A percentile compares a stretch with the other conserved stretches of the same genome.
These are phyloP conservation scores for Epichloe gansuensis DNA, from an alignment of 2,329 filamentous ascomycete species.

Conservation along the genomic window DNA sequence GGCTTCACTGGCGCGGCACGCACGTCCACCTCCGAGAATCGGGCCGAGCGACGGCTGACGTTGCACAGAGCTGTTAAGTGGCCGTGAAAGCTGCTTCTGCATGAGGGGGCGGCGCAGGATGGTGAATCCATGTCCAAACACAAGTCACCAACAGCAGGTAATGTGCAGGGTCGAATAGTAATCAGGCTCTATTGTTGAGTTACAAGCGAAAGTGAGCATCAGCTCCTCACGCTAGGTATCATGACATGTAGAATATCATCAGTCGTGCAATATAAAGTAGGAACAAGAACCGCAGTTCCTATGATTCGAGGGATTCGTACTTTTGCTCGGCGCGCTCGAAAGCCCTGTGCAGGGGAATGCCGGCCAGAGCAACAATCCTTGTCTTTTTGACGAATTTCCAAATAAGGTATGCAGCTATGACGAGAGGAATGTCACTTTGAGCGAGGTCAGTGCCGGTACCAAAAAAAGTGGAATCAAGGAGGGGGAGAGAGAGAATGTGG, in stretches of 20 bases:
- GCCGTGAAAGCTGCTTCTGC: too few species aligned
- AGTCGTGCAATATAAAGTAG: background rate
- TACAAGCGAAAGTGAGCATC: background rate
- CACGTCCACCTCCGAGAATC: too few species aligned
- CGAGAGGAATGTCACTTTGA: constrained; percentile 45
- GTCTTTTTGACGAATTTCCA: constrained; percentile 58
- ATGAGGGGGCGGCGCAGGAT: too few species aligned
- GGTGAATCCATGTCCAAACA: too few species aligned
- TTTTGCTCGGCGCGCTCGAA: constrained; percentile 32
- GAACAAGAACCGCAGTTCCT: background rate
- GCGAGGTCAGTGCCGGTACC: background rate
- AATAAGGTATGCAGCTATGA: constrained; percentile 40
- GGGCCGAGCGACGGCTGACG: too few species aligned
- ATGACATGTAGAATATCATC: background rate
- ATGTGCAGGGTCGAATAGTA: background rate
- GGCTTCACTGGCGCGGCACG: too few species aligned
- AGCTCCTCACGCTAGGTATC: background rate
- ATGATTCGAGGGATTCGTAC: constrained; percentile 5
- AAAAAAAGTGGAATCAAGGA: background rate
- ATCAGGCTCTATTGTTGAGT: background rate
- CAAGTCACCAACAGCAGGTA: too few species aligned
- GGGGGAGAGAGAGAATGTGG: too few species aligned
- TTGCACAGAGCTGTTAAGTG: too few species aligned
- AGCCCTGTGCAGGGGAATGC: constrained; percentile 39
- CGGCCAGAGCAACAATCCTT: constrained; percentile 34